Base-by-base conservation (phyloP, 768 basidiomycete species). In the Royoungia palumana region DNA sequence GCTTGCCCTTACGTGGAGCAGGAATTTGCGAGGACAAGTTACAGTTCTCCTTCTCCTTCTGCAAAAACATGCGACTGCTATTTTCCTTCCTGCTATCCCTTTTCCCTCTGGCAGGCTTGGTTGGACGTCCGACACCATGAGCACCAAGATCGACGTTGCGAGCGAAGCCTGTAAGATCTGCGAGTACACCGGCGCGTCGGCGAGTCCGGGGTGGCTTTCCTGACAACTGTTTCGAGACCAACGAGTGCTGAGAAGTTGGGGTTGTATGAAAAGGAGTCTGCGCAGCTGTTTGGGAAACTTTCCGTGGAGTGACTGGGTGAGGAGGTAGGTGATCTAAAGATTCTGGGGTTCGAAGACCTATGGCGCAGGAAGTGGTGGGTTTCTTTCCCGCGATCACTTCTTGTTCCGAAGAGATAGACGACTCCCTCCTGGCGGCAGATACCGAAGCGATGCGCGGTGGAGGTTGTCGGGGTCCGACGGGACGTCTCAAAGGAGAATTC, bases 91-190 rank as follows among this genome's bases (percentile, higher is more conserved):
- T 25, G 42, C 39, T 48, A 6, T 54, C 53, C 41, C 44, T 78
- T 50, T 70, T 73, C 40, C 72, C 60, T 1, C 41, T 36, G 10
- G 20, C 45, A 13, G 37, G 57, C 39, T 10, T 65, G 12, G 24
- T 36, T 4, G 49, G 53, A 34, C 41, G 51, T 30, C 57, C 66
- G 24, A 68, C 46, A 16, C 66, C 66, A 44, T 64, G 68, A 14
- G 60, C 68, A 13, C 56, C 49, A 0, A 65, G 42, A 41, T 66
- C 66, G 41, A 65, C 64, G 24, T 70, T 68, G 38, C 62, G 63
- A 49, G 64, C 58, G 19, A 70, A 58, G 6, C 66, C 65, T 6
- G 74, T 76, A 22, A 76, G 55, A 46, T 78, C 75, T 10, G 60
- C 66, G 9, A 78, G 60, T 20, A 67, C 70, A 16, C 67, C 66